Conservation (phyloP, 805 yeast species). For the Metschnikowia bowlesiae region DNA sequence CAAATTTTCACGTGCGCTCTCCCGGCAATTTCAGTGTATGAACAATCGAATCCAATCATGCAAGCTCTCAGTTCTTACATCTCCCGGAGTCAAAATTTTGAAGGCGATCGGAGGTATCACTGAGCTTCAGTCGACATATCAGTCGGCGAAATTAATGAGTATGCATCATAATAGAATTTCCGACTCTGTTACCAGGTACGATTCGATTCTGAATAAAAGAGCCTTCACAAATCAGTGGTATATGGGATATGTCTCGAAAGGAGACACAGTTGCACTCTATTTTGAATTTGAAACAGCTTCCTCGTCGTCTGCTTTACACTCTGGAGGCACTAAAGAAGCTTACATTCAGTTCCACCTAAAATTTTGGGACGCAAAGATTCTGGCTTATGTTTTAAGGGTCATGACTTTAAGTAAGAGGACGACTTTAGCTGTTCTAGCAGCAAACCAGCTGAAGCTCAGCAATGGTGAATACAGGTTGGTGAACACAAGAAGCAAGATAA, state of each 20-base stretch:
- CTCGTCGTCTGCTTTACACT: conserved; percentile 17
- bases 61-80: conserved; percentile 26
- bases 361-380: conserved; percentile 22
- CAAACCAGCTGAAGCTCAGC: conserved; percentile 14
- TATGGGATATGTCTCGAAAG: conserved; percentile 19
- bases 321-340: conserved; percentile 19
- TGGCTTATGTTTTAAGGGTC: conserved; percentile 25
- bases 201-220: conserved; percentile 26
- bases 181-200: conserved; percentile 29
- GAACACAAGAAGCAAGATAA: conserved; percentile 18
- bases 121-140: conserved; percentile 32
- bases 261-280: conserved; percentile 26
- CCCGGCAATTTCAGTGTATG: conserved; percentile 3
- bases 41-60: conserved; percentile 7
- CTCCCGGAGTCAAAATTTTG: conserved; percentile 29
- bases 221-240: conserved; percentile 39
- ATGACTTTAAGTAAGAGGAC: conserved; percentile 29
- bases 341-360: conserved; percentile 31
- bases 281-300: conserved; percentile 32
- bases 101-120: conserved; percentile 30
- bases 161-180: conserved; percentile 29
- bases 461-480: conserved; percentile 14
- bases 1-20: conserved; percentile 20
- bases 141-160: conserved; percentile 16
- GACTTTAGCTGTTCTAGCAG: conserved; percentile 19